Conservation (phyloP, 1,284 basidiomycete species). For the Nidula niveotomentosa region DNA sequence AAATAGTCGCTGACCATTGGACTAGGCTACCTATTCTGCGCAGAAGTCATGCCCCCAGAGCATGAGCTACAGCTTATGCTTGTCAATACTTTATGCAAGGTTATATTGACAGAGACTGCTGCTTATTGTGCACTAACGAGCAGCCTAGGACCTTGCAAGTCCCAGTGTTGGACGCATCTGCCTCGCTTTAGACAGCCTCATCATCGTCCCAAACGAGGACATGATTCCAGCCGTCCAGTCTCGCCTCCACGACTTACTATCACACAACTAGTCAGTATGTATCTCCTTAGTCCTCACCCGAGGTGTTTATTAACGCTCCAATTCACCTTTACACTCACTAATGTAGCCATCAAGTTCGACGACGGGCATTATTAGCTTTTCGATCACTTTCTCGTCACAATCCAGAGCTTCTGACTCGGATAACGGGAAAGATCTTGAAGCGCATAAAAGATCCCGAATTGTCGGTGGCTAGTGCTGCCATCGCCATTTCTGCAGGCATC, state of each 20-base stretch:
- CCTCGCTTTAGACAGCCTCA: slow-evolving; percentile 70
- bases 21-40: slow-evolving; percentile 74
- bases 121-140: background rate
- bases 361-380: slow-evolving; percentile 59
- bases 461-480: slow-evolving; percentile 47
- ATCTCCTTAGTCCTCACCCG: slow-evolving; percentile 9
- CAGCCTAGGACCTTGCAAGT: slow-evolving; percentile 60
- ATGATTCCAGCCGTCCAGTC: slow-evolving; percentile 71
- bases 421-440: slow-evolving; percentile 40
- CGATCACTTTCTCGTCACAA: slow-evolving; percentile 51
- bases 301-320: background rate
- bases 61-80: slow-evolving; percentile 80
- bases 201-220: slow-evolving; percentile 56
- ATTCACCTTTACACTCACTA: slow-evolving; percentile 8
- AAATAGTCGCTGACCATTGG: no score
- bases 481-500: slow-evolving; percentile 28
- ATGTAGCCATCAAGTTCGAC: slow-evolving; percentile 55
- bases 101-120: background rate
- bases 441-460: slow-evolving; percentile 47
- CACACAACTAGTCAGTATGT: slow-evolving; percentile 72
- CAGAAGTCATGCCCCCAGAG: slow-evolving; percentile 61
- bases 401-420: slow-evolving; percentile 42
- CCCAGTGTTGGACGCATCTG: slow-evolving; percentile 51
- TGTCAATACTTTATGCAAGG: slow-evolving; percentile 80
- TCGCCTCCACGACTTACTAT: slow-evolving; percentile 62